Evolutionary conservation across 1,284 basidiomycete species (phyloP).

Genomic region (Ceratobasidium sp.): DNA sequence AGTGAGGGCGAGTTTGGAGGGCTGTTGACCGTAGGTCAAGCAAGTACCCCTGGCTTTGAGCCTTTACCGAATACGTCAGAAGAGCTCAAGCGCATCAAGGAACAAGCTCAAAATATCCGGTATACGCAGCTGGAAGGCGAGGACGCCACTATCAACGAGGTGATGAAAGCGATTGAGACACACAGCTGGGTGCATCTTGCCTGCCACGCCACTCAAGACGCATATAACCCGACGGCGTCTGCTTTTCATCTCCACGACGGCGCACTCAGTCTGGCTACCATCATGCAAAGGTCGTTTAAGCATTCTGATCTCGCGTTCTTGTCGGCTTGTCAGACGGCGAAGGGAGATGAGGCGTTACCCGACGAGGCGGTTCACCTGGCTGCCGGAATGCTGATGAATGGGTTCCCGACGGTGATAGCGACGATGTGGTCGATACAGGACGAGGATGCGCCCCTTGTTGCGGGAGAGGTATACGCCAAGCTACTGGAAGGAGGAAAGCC

Average conservation of each 20-base stretch:
- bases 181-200: background rate
- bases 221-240: background rate
- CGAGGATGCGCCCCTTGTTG: conserved; percentile 51
- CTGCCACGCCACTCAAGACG: background rate
- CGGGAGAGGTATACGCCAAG: conserved; percentile 51
- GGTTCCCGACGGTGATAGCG: conserved; percentile 55
- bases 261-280: conserved; percentile 39
- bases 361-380: background rate
- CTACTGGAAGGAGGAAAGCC: conserved; percentile 44
- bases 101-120: too few relatives aligned
- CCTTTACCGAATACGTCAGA: background rate
- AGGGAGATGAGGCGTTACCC: background rate
- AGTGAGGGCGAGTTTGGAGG: background rate
- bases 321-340: background rate
- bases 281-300: background rate
- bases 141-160: conserved; percentile 9
- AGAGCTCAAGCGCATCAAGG: background rate
- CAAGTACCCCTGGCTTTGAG: background rate
- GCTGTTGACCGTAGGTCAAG: conserved; percentile 8
- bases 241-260: conserved; percentile 45
- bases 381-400: background rate
- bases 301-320: background rate
- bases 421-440: conserved; percentile 59
- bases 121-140: background rate
- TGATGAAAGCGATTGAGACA: background rate